These are phyloP conservation scores for Mycena metata DNA, from an alignment of 768 basidiomycete species.

Conservation along the genomic window DNA sequence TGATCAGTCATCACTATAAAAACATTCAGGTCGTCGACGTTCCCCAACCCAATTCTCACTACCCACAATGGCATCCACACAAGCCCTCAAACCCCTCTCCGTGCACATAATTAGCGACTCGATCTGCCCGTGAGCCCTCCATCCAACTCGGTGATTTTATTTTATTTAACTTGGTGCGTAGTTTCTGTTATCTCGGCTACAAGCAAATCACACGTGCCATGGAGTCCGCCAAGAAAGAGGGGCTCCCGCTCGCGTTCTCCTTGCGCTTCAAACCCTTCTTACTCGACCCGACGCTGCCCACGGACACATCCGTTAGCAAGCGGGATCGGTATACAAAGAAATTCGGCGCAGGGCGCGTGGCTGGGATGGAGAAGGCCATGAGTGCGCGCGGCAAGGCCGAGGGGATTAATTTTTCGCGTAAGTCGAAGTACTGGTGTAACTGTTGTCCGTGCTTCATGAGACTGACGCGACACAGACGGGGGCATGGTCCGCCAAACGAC, in stretches of 20 bases:
- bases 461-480: slow-evolving; percentile 17
- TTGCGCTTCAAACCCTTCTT: slow-evolving; percentile 37
- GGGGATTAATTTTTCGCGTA: slow-evolving; percentile 36
- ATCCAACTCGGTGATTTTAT: too few species aligned
- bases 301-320: slow-evolving; percentile 21
- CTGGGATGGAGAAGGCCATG: slow-evolving; percentile 28
- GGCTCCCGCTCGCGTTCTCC: slow-evolving; percentile 33
- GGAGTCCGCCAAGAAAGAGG: slow-evolving; percentile 34
- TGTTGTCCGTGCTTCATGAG: background rate
- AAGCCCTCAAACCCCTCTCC: slow-evolving; percentile 30
- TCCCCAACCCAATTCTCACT: too few species aligned
- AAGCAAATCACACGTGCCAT: slow-evolving; percentile 35
- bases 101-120: slow-evolving; percentile 36
- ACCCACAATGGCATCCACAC: slow-evolving; percentile 22
- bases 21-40: too few species aligned
- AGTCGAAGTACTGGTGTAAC: background rate
- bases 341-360: slow-evolving; percentile 25
- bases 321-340: slow-evolving; percentile 20
- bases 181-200: slow-evolving; percentile 38
- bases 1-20: too few species aligned
- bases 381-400: slow-evolving; percentile 27
- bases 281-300: slow-evolving; percentile 34
- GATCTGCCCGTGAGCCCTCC: slow-evolving; percentile 33
- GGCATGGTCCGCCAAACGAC: slow-evolving; percentile 35
- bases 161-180: background rate